Evolutionary conservation across 352 stramenopile species (phyloP), one percentile per base, ranked within the genome.

Genomic region (Phytopythium sindhum): DNA sequence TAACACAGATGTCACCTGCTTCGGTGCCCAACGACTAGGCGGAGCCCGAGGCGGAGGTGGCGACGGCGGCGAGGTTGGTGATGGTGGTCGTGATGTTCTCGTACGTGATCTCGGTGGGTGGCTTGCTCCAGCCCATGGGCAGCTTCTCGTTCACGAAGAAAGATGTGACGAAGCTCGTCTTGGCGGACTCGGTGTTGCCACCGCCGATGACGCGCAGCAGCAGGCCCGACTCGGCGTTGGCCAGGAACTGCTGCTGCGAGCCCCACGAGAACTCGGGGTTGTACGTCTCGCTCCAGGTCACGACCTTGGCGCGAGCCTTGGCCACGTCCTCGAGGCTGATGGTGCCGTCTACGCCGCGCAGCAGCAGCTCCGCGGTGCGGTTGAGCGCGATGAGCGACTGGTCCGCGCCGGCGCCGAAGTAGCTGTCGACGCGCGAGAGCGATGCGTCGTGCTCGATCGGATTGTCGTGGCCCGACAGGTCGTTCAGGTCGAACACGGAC

Each of bases 401-500:
- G 41, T 70, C 63, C 12, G 37, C 63, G 3, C 63, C 67, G 12
- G 37, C 63, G 3, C 63, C 67, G 21, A 69, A 73, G 63, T 69
- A 69, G 51, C 54, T 69, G 59, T 73, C 63, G 23, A 70, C 54
- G 33, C 63, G 67, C 3, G 63, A 45, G 35, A 73, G 41, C 14
- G 67, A 73, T 10, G 67, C 67, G 33, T 73, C 67, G 50, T 74
- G 70, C 41, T 74, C 67, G 41, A 77, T 72, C 21, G 52, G 52
- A 9, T 31, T 31, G 52, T 45, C 33, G 60, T 70, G 63, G 45
- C 64, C 63, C 59, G 68, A 70, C 59, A 73, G 41, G 48, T 73
- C 54, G 59, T 73, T 69, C 47, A 70, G 31, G 48, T 67, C 67
- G 59, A 73, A 70, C 21, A 67, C 10, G 23, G 68, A 42, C 23